These are phyloP conservation scores for Camelina sativa DNA, from an alignment of 345 rosid genomes.

Conservation along the genomic window DNA sequence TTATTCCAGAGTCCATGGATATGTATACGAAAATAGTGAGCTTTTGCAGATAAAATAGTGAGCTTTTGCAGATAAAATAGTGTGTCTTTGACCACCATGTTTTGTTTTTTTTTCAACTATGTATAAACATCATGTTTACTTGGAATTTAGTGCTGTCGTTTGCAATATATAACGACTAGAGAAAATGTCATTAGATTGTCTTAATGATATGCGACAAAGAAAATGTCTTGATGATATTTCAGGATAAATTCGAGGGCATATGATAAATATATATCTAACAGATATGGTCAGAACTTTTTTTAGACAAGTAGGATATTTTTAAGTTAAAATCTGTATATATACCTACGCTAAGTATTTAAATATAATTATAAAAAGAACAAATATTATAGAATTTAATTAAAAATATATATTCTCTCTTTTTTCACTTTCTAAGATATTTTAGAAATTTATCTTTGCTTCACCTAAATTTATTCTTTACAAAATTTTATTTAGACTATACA, in stretches of 20 bases:
- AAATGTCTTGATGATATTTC: neutral
- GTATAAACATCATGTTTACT: neutral
- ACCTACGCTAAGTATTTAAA: neutral
- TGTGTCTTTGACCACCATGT: neutral
- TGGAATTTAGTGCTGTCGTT: slow-evolving; percentile 11
- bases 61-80: slow-evolving; percentile 1
- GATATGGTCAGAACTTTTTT: neutral
- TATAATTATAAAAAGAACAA: neutral
- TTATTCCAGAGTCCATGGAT: neutral
- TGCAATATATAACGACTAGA: neutral
- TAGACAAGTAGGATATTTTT: neutral
- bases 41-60: slow-evolving; percentile 8
- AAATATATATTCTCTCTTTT: neutral
- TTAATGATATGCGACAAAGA: slow-evolving; percentile 3
- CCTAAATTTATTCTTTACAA: neutral
- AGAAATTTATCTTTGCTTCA: neutral
- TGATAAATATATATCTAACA: too few species aligned
- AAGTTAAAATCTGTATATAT: neutral
- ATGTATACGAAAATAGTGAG: neutral
- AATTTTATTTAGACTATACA: too few species aligned
- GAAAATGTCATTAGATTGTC: neutral
- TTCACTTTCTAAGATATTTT: neutral
- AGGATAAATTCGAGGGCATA: neutral
- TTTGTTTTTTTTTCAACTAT: neutral
- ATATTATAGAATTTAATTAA: neutral